Evolutionary conservation across 306 rosid species (phyloP), one percentile per base, ranked within the genome.

Genomic region (Phaseolus lunatus): DNA sequence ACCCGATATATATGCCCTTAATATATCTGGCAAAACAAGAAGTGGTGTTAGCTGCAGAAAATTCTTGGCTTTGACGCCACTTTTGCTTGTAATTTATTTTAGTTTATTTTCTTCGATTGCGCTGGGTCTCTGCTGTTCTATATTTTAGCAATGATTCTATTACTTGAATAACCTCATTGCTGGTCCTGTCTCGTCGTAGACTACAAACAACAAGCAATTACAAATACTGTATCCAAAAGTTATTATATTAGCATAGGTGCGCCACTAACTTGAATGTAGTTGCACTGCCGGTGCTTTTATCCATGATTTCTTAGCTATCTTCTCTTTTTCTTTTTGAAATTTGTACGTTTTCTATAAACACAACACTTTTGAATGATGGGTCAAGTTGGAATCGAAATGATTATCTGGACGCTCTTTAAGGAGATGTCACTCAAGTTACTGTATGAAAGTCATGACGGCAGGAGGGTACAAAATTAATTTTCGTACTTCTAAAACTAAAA

Each of bases 1-100:
- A 49, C 64, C 31, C 44, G 84, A 75, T 84, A 59, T 63, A 74
- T 63, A 74, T 50, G 71, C 31, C 54, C 70, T 61, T 77, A 65
- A 45, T 64, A 45, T 77, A 47, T 77, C 85, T 82, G 75, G 80
- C 31, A 41, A 82, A 78, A 62, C 82, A 31, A 31, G 35, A 31
- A 82, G 57, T 33, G 75, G 56, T 65, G 64, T 35, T 62, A 71
- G 75, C 78, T 33, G 73, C 33, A 19, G 83, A 52, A 49, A 5
- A 0, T 31, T 31, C 67, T 65, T 48, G 74, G 71, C 48, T 29
- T 29, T 54, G 18, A 48, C 29, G 44, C 48, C 67, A 72, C 59
- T 19, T 84, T 52, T 61, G 44, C 10, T 35, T 44, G 56, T 45
- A 67, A 41, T 77, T 74, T 19, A 9, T 43, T 50, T 24, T 24